Evolutionary conservation across 2,329 filamentous ascomycete genomes (phyloP).

Genomic region (Neocucurbitaria cava): DNA sequence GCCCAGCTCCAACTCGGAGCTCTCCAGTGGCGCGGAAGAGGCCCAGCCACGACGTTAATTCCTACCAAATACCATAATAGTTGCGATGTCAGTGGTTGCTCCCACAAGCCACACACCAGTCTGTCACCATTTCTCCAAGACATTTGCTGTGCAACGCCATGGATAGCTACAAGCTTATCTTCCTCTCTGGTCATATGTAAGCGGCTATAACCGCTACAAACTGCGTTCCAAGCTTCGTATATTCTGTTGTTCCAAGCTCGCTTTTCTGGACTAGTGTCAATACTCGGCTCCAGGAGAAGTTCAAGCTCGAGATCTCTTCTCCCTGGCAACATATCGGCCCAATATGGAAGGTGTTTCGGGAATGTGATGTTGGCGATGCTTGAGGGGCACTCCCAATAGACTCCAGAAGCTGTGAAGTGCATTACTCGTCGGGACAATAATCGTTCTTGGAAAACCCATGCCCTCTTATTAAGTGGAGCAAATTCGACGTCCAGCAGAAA

Average conservation of each 20-base stretch:
- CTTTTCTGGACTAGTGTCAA: background rate
- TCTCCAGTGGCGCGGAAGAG: background rate
- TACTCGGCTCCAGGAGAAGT: no score
- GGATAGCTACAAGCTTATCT: background rate
- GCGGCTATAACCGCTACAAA: background rate
- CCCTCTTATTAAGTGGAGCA: constrained; percentile 2
- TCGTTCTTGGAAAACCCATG: constrained; percentile 22
- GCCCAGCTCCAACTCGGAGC: constrained; percentile 1
- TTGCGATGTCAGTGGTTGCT: background rate
- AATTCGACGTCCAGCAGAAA: background rate
- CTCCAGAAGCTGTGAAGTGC: constrained; percentile 10
- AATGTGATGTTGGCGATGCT: background rate
- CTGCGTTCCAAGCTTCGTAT: background rate
- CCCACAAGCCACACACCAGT: background rate
- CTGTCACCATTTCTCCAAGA: background rate
- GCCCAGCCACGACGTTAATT: background rate
- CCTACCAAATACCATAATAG: background rate
- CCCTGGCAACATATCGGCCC: no score
- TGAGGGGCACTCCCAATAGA: constrained; percentile 18
- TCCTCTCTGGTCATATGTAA: background rate
- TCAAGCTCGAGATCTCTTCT: background rate
- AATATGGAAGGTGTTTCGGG: no score
- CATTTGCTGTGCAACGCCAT: background rate
- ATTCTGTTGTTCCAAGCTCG: background rate
- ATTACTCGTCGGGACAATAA: constrained; percentile 14